phyloP scores from a whole-genome alignment of 2,329 filamentous ascomycete genomes.

The Alternaria sp. region DNA sequence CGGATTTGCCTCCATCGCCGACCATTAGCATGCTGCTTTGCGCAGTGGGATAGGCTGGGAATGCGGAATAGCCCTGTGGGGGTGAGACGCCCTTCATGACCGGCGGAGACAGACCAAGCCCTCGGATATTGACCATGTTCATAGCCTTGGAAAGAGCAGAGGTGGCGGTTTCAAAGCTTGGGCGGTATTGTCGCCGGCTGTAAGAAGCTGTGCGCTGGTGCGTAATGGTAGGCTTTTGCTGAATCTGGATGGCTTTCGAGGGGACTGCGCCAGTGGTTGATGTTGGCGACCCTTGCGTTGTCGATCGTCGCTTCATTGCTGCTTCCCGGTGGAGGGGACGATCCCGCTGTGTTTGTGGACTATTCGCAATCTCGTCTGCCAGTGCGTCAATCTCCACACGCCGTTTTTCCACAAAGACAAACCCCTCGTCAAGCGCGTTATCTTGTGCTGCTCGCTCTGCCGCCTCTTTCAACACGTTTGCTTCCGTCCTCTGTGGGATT shows the following conservation, averaged over 20 bases:
- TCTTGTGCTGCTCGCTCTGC: constrained; percentile 79
- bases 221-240: constrained; percentile 64
- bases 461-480: constrained; percentile 52
- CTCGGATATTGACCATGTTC: constrained; percentile 84
- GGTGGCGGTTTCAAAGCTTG: constrained; percentile 76
- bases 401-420: constrained; percentile 93
- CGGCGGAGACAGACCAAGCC: constrained; percentile 71
- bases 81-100: constrained; percentile 70
- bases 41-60: constrained; percentile 81
- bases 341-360: constrained; percentile 64
- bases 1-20: constrained; percentile 67
- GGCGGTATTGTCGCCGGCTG: constrained; percentile 76
- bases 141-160: constrained; percentile 95
- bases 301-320: constrained; percentile 75
- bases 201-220: constrained; percentile 82
- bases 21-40: constrained; percentile 71
- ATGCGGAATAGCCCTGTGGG: constrained; percentile 75
- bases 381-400: constrained; percentile 97
- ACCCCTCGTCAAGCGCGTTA: constrained; percentile 88
- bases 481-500: constrained; percentile 49
- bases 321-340: constrained; percentile 61
- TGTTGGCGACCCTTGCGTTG: constrained; percentile 74
- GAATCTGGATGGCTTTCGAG: constrained; percentile 78
- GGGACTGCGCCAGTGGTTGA: constrained; percentile 73
- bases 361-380: constrained; percentile 90